A percentile compares a stretch with the other conserved stretches of the same genome.
Conservation (phyloP, 1,284 basidiomycete genomes). For the Heliocybe sulcata region DNA sequence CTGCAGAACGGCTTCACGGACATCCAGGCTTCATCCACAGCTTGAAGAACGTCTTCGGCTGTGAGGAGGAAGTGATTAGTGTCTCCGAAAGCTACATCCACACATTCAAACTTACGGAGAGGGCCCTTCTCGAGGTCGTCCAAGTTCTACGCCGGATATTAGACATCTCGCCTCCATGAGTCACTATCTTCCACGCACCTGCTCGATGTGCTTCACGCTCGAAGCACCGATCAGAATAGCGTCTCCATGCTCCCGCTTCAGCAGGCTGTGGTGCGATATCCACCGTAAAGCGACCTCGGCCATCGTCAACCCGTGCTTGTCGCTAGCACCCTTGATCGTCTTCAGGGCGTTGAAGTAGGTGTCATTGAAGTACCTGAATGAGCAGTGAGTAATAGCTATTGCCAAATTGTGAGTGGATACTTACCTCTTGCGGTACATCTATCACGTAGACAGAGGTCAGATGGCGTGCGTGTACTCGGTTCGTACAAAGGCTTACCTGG, state of each 20-base stretch:
- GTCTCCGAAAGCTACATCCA: too few relatives aligned
- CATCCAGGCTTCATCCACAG: slow-evolving; percentile 15
- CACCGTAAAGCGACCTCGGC: slow-evolving; percentile 37
- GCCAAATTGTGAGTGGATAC: not conserved
- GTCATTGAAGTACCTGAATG: slow-evolving; percentile 27
- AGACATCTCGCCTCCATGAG: not conserved
- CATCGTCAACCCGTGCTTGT: slow-evolving; percentile 28
- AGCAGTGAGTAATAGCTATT: not conserved
- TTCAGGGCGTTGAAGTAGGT: slow-evolving; percentile 31
- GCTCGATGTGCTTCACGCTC: slow-evolving; percentile 32
- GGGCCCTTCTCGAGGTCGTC: slow-evolving; percentile 43
- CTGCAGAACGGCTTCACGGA: slow-evolving; percentile 4
- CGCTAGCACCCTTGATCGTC: slow-evolving; percentile 22
- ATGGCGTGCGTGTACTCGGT: not conserved
- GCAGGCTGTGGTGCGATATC: slow-evolving; percentile 34
- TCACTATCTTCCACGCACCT: slow-evolving; percentile 14
- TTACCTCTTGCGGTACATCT: slow-evolving; percentile 1
- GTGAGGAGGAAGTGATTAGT: not conserved
- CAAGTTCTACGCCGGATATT: slow-evolving; percentile 23
- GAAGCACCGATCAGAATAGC: slow-evolving; percentile 37
- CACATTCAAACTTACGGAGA: slow-evolving; percentile 29
- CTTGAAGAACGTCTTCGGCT: slow-evolving; percentile 16
- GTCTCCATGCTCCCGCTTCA: slow-evolving; percentile 32
- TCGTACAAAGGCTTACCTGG: slow-evolving; percentile 18
- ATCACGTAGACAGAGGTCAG: not conserved